Evolutionary conservation across 805 yeast species (phyloP).

Genomic region (Candida lessepsii): DNA sequence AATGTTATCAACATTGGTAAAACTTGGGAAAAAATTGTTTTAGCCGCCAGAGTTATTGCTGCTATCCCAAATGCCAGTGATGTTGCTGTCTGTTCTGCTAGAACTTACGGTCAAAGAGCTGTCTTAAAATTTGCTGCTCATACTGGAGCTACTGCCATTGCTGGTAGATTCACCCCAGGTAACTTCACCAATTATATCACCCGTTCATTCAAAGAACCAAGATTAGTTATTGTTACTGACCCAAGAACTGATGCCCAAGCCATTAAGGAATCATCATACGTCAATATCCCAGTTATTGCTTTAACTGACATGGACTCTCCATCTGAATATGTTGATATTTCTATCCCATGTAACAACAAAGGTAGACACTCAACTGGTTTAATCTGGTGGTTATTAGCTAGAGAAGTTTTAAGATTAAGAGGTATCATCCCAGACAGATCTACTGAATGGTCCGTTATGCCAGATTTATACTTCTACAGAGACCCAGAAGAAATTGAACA

Average conservation of each 20-base stretch:
- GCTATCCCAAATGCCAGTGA: conserved; percentile 98
- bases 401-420: conserved; percentile 99
- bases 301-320: conserved; percentile 98
- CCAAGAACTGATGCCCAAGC: conserved; percentile 99
- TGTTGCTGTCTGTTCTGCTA: conserved; percentile 97
- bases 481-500: conserved; percentile 99
- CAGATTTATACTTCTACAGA: conserved; percentile 99
- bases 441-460: conserved; percentile 98
- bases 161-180: conserved; percentile 99
- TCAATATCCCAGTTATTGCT: conserved; percentile 99
- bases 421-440: conserved; percentile 96
- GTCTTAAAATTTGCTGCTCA: conserved; percentile 99
- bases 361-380: conserved; percentile 99
- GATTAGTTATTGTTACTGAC: conserved; percentile 98
- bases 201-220: conserved; percentile 99
- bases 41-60: conserved; percentile 99
- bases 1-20: conserved; percentile 97
- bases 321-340: conserved; percentile 98
- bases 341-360: conserved; percentile 99
- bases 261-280: conserved; percentile 99
- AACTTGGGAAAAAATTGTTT: conserved; percentile 99
- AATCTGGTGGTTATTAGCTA: conserved; percentile 98
- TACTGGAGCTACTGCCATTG: conserved; percentile 99
- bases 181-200: conserved; percentile 99
- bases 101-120: conserved; percentile 99